Evolutionary conservation across 2,329 filamentous ascomycete species (phyloP), one percentile per base, ranked within the genome.

Genomic region (Venturia oleaginea): DNA sequence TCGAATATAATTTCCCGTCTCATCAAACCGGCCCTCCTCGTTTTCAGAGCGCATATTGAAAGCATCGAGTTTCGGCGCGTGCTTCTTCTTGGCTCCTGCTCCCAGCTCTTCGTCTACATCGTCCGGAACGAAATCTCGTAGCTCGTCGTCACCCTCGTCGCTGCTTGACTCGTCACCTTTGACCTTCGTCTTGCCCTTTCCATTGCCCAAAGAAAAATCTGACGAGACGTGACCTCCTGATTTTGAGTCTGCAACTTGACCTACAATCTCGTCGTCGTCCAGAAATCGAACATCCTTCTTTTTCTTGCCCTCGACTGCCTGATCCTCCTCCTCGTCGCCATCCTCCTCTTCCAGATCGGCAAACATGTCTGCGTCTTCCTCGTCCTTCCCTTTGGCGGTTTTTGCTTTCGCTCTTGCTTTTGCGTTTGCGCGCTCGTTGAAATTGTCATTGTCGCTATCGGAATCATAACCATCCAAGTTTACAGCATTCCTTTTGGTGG

Each of bases 401-500:
- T 75, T 74, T 4, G 71, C 71, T 10, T 77, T 74, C 17, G 76
- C 74, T 17, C 13, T 78, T 4, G 77, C 77, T 67, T 84, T 83
- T 64, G 83, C 82, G 65, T 87, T 85, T 6, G 89, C 88, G 62
- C 90, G 84, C 38, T 83, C 84, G 69, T 94, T 85, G 74, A 96
- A 95, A 55, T 90, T 92, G 72, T 97, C 94, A 68, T 95, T 93
- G 62, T 93, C 96, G 65, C 83, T 86, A 76, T 99, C 94, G 11
- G 89, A 94, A 70, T 97, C 93, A 77, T 97, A 99, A 61, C 94
- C 94, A 72, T 97, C 94, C 48, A 99, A 86, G 72, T 97, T 97
- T 64, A 99, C 90, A 0, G 93, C 94, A 69, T 93, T 93, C 67
- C 94, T 90, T 75, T 96, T 96, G 0, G 91, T 90, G 48, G 86